phyloP scores from a whole-genome alignment of 2,329 filamentous ascomycete species.

The Neonectria ditissima region DNA sequence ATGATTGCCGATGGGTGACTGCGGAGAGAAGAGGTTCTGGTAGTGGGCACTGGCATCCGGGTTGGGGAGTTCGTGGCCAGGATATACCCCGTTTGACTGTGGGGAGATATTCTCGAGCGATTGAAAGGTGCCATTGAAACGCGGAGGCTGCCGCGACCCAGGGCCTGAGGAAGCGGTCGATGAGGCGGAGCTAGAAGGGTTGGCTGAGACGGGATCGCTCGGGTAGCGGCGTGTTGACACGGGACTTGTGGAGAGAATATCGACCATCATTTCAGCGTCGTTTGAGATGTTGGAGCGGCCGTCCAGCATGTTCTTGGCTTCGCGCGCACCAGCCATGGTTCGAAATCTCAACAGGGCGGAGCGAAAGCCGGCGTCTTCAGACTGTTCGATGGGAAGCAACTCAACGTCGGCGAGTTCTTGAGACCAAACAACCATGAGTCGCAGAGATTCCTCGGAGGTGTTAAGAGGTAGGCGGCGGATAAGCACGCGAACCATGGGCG shows the following conservation, averaged over 20 bases:
- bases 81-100: slow-evolving; percentile 65
- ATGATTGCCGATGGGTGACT: slow-evolving; percentile 78
- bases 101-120: slow-evolving; percentile 72
- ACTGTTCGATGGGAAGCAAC: slow-evolving; percentile 61
- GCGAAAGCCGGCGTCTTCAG: slow-evolving; percentile 62
- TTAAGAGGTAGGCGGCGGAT: slow-evolving; percentile 67
- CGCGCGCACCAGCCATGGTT: slow-evolving; percentile 63
- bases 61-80: slow-evolving; percentile 69
- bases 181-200: slow-evolving; percentile 37
- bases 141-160: slow-evolving; percentile 64
- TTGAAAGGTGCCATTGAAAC: slow-evolving; percentile 73
- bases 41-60: slow-evolving; percentile 66
- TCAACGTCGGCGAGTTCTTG: slow-evolving; percentile 66
- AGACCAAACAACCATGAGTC: slow-evolving; percentile 69
- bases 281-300: slow-evolving; percentile 65
- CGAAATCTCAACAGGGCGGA: slow-evolving; percentile 67
- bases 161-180: slow-evolving; percentile 55
- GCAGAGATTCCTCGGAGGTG: slow-evolving; percentile 65
- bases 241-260: slow-evolving; percentile 64
- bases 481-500: slow-evolving; percentile 56
- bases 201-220: slow-evolving; percentile 37
- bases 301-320: slow-evolving; percentile 69
- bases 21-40: slow-evolving; percentile 76
- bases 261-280: slow-evolving; percentile 66
- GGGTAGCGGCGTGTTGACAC: slow-evolving; percentile 45